Evolutionary conservation across 345 rosid species (phyloP), one percentile per base, ranked within the genome.

Genomic region (Triadica sebifera): DNA sequence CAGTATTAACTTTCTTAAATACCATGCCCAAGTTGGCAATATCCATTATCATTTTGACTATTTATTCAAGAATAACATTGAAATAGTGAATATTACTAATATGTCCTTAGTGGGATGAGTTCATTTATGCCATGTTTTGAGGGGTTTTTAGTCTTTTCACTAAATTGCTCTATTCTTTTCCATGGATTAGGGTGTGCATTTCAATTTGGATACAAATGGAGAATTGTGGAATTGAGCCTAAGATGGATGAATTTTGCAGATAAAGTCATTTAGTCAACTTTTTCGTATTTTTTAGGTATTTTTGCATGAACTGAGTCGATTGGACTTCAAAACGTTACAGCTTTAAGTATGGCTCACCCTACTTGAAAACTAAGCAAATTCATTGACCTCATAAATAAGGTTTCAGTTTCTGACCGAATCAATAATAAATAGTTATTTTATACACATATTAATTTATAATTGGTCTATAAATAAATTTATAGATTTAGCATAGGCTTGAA

Each of bases 31-130:
- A 22, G 20, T 22, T 79, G 79, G 51, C 70, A 71, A 64, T 79
- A 79, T 72, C 84, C 79, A 80, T 76, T 70, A 77, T 52, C 41
- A 0, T 29, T 25, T 84, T 81, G 80, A 83, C 78, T 86, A n/a
- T 82, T 65, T 38, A 61, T 57, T 39, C 15, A 34, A 73, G n/a
- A n/a, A n/a, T n/a, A n/a, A n/a, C n/a, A n/a, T n/a, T n/a, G n/a
- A n/a, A n/a, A n/a, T n/a, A n/a, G n/a, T n/a, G 78, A 69, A 66
- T 60, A 12, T 65, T 75, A 65, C 73, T 29, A 50, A 71, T 67
- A 37, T 71, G 67, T 16, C 83, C 75, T 38, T 64, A 39, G n/a
- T 16, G 29, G 6, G 29, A 17, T 16, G 13, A 7, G 24, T 9
- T 2, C 4, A 29, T 34, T 51, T 25, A 13, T 12, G 39, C 29